Percentiles rank a stretch among this genome's conserved stretches.
phyloP scores from a whole-genome alignment of 106 monocot genomes.

The Apostasia shenzhenica region DNA sequence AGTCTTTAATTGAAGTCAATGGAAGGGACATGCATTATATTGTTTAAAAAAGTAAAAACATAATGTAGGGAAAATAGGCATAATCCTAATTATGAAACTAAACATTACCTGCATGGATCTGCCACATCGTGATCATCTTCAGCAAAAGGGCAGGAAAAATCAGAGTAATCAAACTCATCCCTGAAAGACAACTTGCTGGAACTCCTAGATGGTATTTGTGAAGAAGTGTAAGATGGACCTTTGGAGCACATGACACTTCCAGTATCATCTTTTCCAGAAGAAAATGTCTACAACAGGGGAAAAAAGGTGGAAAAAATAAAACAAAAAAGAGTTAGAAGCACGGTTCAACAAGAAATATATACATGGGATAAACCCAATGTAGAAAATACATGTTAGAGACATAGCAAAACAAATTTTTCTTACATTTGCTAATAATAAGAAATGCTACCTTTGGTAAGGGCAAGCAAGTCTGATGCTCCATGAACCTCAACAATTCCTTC shows the following conservation, averaged over 20 bases:
- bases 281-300: conserved; percentile 21
- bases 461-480: conserved; percentile 12
- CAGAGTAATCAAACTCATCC: conserved; percentile 52
- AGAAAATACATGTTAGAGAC: not conserved
- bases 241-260: conserved; percentile 20
- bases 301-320: not conserved
- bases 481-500: conserved; percentile 7
- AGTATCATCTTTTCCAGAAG: conserved; percentile 33
- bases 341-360: not conserved
- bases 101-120: conserved; percentile 18
- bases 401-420: not conserved
- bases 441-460: conserved; percentile 33
- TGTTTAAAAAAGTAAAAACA: not conserved
- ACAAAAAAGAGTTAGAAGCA: not conserved
- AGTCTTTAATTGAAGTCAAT: not conserved
- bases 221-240: conserved; percentile 22
- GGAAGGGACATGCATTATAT: not conserved
- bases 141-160: conserved; percentile 54
- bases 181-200: conserved; percentile 31
- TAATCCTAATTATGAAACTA: not conserved
- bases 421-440: not conserved
- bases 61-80: not conserved
- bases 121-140: conserved; percentile 30
- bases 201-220: conserved; percentile 21
- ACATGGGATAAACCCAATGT: not conserved